These are phyloP conservation scores for Rostrohypoxylon terebratum DNA, from an alignment of 495 filamentous ascomycete species.

Conservation along the genomic window DNA sequence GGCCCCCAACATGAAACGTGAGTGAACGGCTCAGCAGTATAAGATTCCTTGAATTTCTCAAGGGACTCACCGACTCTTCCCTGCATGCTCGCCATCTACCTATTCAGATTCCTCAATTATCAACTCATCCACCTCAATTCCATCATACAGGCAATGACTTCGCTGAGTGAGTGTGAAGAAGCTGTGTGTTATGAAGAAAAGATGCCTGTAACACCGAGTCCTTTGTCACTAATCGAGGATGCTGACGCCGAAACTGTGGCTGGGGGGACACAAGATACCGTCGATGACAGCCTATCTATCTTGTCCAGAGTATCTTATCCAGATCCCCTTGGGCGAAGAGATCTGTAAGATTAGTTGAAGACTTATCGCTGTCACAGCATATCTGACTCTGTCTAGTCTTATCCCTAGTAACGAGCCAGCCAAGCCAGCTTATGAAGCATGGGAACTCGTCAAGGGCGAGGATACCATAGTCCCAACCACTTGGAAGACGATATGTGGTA, in stretches of 20 bases:
- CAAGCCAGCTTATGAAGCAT: slow-evolving; percentile 37
- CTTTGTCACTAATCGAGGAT: slow-evolving; percentile 22
- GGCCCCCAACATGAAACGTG: slow-evolving; percentile 9
- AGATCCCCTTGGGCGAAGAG: slow-evolving; percentile 22
- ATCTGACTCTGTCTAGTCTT: slow-evolving; percentile 24
- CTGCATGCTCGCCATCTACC: background rate
- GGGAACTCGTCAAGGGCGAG: slow-evolving; percentile 8
- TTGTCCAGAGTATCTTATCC: slow-evolving; percentile 32
- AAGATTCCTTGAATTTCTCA: background rate
- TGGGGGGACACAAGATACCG: slow-evolving; percentile 3
- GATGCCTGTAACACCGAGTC: slow-evolving; percentile 1
- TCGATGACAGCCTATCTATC: slow-evolving; percentile 24
- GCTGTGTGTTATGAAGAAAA: slow-evolving; percentile 1
- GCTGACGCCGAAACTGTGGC: slow-evolving; percentile 20
- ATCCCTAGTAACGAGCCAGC: slow-evolving; percentile 12
- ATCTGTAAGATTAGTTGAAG: slow-evolving; percentile 19
- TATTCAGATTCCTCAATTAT: background rate
- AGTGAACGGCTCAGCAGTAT: background rate
- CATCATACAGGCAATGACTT: slow-evolving; percentile 10
- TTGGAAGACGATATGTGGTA: slow-evolving; percentile 37
- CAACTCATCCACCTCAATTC: background rate
- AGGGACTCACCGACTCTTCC: background rate
- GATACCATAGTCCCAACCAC: background rate
- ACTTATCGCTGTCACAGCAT: background rate
- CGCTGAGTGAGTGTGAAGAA: background rate